phyloP scores from a whole-genome alignment of 495 filamentous ascomycete genomes.

The Rostrohypoxylon terebratum region DNA sequence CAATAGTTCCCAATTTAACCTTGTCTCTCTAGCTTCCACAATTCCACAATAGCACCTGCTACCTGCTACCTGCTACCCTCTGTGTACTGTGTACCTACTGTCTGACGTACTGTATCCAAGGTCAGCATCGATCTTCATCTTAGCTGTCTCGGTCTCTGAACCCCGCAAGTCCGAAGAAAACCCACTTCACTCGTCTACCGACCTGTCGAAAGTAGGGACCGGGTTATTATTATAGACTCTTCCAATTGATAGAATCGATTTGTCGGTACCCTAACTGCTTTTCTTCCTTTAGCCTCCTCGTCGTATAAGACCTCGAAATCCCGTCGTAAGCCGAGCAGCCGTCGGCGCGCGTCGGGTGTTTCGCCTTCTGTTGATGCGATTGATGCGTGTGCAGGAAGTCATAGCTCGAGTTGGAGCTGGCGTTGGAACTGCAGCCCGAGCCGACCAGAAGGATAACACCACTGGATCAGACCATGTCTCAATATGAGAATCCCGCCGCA shows the following conservation, averaged over 20 bases:
- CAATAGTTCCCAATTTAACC: constrained; percentile 16
- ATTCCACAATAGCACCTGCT: not conserved
- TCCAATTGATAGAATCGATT: constrained; percentile 36
- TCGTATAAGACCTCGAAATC: constrained; percentile 47
- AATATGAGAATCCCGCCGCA: constrained; percentile 38
- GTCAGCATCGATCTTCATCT: constrained; percentile 25
- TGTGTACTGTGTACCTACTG: constrained; percentile 22
- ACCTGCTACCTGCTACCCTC: constrained; percentile 18
- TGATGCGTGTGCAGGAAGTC: constrained; percentile 34
- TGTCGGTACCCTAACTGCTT: constrained; percentile 28
- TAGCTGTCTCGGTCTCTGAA: constrained; percentile 36
- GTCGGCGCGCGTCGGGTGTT: constrained; percentile 41
- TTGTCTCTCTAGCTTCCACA: not conserved
- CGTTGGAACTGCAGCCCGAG: constrained; percentile 21
- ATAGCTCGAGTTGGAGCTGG: constrained; percentile 35
- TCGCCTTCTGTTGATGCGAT: constrained; percentile 33
- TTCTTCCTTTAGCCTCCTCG: constrained; percentile 29
- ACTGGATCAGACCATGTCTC: constrained; percentile 44
- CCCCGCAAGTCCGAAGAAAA: constrained; percentile 47
- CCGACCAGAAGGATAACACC: constrained; percentile 34
- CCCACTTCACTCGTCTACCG: constrained; percentile 32
- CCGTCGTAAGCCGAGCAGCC: constrained; percentile 50
- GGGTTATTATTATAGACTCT: constrained; percentile 39
- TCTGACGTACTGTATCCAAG: constrained; percentile 34
- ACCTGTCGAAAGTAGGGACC: constrained; percentile 34